Evolutionary conservation across 257 asterid genomes (phyloP).

Genomic region (Forsythia suspensa): DNA sequence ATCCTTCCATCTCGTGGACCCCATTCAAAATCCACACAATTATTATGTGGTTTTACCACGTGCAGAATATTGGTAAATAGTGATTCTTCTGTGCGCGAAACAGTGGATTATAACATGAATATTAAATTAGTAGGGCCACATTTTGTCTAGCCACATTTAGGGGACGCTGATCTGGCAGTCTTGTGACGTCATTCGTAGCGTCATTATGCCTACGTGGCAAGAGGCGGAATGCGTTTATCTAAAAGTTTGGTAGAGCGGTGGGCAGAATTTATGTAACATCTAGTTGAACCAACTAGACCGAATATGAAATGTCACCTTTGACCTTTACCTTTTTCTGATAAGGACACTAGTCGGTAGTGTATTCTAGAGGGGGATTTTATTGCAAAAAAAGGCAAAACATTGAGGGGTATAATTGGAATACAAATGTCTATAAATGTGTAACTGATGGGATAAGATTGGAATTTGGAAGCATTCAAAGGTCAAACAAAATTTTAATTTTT

Average conservation of each 20-base stretch:
- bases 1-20: not conserved
- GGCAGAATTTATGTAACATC: not conserved
- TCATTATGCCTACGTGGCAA: not conserved
- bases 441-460: not conserved
- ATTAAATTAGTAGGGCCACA: not conserved
- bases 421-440: not conserved
- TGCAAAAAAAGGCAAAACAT: not conserved
- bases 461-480: slow-evolving; percentile 1
- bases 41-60: not conserved
- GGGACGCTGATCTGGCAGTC: not conserved
- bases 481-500: not conserved
- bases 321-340: slow-evolving; percentile 3
- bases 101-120: not conserved
- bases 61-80: not conserved
- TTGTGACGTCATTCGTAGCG: not conserved
- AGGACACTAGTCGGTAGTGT: not conserved
- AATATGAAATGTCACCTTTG: not conserved
- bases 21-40: not conserved
- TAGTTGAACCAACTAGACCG: slow-evolving; percentile 5
- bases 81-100: not conserved
- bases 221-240: not conserved
- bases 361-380: not conserved
- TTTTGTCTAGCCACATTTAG: not conserved
- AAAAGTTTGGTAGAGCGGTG: not conserved
- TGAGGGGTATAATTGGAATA: not conserved